Conservation (phyloP, 208 protist genomes). For the Novymonas esmeraldas region DNA sequence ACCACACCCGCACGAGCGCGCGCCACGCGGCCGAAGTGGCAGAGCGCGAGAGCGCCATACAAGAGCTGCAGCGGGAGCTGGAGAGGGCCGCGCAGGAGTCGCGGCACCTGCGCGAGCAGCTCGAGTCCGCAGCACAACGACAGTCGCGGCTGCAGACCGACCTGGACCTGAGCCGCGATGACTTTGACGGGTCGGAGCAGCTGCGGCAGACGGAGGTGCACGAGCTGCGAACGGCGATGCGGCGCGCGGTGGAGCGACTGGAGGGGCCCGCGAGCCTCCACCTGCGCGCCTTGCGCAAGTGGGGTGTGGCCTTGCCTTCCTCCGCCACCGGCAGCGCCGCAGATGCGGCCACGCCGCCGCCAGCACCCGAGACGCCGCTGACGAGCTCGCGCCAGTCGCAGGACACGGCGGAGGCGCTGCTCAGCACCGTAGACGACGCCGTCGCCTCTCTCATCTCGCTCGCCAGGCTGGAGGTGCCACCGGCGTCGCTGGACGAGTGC, state of each 20-base stretch:
- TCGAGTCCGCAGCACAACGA: slow-evolving; percentile 2
- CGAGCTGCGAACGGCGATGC: slow-evolving; percentile 26
- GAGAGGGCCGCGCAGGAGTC: slow-evolving; percentile 6
- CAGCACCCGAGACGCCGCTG: neutral
- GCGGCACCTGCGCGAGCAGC: slow-evolving; percentile 12
- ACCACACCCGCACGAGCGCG: neutral
- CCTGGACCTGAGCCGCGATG: slow-evolving; percentile 9
- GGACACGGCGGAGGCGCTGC: slow-evolving; percentile 11
- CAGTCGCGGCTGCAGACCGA: slow-evolving; percentile 14
- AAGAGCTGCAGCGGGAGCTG: slow-evolving; percentile 14
- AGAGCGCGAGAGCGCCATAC: slow-evolving; percentile 14
- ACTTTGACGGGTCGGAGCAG: slow-evolving; percentile 2
- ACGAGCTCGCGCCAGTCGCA: slow-evolving; percentile 1
- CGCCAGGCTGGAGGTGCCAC: neutral
- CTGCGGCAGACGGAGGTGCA: slow-evolving; percentile 15
- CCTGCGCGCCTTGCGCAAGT: slow-evolving; percentile 14
- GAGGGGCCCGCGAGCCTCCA: slow-evolving; percentile 6
- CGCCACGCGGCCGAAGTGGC: slow-evolving; percentile 12
- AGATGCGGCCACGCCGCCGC: neutral
- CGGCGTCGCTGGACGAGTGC: slow-evolving; percentile 9
- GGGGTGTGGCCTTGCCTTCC: neutral
- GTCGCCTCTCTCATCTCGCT: slow-evolving; percentile 5
- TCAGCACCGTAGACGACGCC: slow-evolving; percentile 1
- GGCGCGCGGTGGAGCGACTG: slow-evolving; percentile 9
- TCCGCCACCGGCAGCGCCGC: neutral